Base-by-base conservation (phyloP, 2,329 filamentous ascomycete species). In the Nothophaeocryptopus gaeumannii region DNA sequence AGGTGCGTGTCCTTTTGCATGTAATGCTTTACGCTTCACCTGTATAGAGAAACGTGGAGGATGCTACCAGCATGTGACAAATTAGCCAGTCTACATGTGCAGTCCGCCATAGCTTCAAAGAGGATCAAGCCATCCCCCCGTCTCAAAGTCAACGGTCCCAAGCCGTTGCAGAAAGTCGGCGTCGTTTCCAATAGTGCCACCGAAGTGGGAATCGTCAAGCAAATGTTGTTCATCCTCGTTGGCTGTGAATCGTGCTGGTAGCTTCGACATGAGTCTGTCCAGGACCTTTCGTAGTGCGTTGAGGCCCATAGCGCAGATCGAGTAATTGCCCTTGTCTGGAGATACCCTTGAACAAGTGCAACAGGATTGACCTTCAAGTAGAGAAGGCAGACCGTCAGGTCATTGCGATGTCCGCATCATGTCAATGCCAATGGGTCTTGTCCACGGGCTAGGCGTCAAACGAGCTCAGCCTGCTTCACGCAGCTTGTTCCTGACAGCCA, bases 121-220 rank as follows among this genome's bases (percentile, higher is more conserved):
- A 26, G 45, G 30, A 8, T 53, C 50, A 10, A 39, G 13, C 50
- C 53, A 56, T 3, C 38, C 29, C 16, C 14, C 35, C 5, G 56
- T 45, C 5, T 57, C 51, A 11, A 59, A 59, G 30, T 59, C 54
- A 10, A 55, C 32, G 8, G 37, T 49, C 3, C 54, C 54, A 20
- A 57, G 42, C 56, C 56, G 57, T 30, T 57, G 51, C 44, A 59
- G 13, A 15, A 59, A 59, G 34, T 59, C 54, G 3, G 54, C 56
- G 32, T 59, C 56, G 30, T 52, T 57, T 26, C 45, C 51, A 31
- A 57, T 51, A 33, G 54, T 50, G 4, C 40, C 43, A 8, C 43
- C 48, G 31, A 58, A 58, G 4, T 41, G 41, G 12, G 48, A 12
- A 32, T 52, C 41, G 13, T 44, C 42, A 11, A 50, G 32, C 1